These are phyloP conservation scores for Hypholoma fasciculare DNA, from an alignment of 768 basidiomycete genomes.

Conservation along the genomic window DNA sequence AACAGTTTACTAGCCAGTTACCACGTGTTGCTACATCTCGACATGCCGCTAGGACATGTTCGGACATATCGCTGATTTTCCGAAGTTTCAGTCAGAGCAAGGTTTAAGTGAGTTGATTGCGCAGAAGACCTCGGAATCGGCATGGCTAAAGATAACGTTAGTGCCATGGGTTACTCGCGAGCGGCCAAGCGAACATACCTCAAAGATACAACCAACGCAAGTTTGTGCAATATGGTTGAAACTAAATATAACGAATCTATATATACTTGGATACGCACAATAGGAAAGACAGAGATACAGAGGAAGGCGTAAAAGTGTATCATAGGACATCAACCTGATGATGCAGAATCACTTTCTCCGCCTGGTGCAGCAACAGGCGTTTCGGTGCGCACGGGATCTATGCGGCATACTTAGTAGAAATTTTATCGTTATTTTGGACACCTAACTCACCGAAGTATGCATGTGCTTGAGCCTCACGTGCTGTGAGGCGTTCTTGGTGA, in stretches of 20 bases:
- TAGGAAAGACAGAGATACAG: slow-evolving; percentile 24
- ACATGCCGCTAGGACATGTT: slow-evolving; percentile 7
- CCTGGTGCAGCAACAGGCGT: slow-evolving; percentile 45
- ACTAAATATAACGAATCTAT: slow-evolving; percentile 33
- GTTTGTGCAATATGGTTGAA: slow-evolving; percentile 12
- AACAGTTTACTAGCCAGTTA: slow-evolving; percentile 8
- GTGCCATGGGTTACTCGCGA: slow-evolving; percentile 4
- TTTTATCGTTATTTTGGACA: slow-evolving; percentile 6
- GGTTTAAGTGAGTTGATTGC: slow-evolving; percentile 2
- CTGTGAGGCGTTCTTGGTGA: slow-evolving; percentile 95
- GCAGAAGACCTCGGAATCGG: slow-evolving; percentile 2
- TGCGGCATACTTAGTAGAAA: slow-evolving; percentile 13
- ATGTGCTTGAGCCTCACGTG: slow-evolving; percentile 88
- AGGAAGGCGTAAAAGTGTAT: slow-evolving; percentile 4
- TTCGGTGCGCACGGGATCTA: slow-evolving; percentile 67
- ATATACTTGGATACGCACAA: slow-evolving; percentile 35
- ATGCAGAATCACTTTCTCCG: slow-evolving; percentile 66
- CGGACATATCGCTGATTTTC: slow-evolving; percentile 14
- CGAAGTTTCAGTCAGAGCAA: slow-evolving; percentile 13
- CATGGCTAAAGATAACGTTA: slow-evolving; percentile 15
- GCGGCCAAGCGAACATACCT: slow-evolving; percentile 18
- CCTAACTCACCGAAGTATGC: slow-evolving; percentile 79
- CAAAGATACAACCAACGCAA: slow-evolving; percentile 8
- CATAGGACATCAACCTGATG: slow-evolving; percentile 38
- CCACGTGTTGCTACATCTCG: slow-evolving; percentile 20